These are phyloP conservation scores for Annulohypoxylon moriforme DNA, from an alignment of 495 filamentous ascomycete genomes.

Conservation along the genomic window DNA sequence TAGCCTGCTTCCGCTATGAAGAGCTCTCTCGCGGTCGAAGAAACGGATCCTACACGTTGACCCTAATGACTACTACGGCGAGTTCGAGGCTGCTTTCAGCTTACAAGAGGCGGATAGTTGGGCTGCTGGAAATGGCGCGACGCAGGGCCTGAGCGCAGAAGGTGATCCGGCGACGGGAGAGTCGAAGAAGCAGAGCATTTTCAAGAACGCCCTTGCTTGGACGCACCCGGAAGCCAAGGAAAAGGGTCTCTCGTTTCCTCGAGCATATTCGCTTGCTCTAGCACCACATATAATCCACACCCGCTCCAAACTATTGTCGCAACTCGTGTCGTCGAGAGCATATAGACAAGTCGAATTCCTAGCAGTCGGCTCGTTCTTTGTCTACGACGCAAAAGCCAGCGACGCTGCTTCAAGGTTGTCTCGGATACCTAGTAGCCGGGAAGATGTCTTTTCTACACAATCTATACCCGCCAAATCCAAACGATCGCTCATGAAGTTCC, in stretches of 20 bases:
- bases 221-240: constrained; percentile 42
- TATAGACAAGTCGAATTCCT: constrained; percentile 92
- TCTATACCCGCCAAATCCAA: constrained; percentile 79
- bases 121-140: constrained; percentile 55
- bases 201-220: constrained; percentile 45
- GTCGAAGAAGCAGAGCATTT: constrained; percentile 15
- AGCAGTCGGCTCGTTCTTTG: constrained; percentile 94
- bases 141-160: constrained; percentile 1
- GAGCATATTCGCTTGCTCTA: constrained; percentile 85
- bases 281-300: constrained; percentile 90
- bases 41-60: constrained; percentile 95
- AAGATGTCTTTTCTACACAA: constrained; percentile 84
- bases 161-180: neutral
- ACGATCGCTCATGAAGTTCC: constrained; percentile 85
- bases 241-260: constrained; percentile 68
- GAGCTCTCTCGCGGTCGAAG: constrained; percentile 89
- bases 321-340: constrained; percentile 86
- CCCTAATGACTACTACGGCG: constrained; percentile 87
- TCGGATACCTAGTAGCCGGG: constrained; percentile 82
- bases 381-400: constrained; percentile 61
- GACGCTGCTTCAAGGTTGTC: constrained; percentile 53
- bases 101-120: constrained; percentile 84
- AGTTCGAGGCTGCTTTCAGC: constrained; percentile 85
- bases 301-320: constrained; percentile 76
- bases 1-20: constrained; percentile 66